Conservation (phyloP, 2,329 filamentous ascomycete species). For the Knoxdaviesia capensis region DNA sequence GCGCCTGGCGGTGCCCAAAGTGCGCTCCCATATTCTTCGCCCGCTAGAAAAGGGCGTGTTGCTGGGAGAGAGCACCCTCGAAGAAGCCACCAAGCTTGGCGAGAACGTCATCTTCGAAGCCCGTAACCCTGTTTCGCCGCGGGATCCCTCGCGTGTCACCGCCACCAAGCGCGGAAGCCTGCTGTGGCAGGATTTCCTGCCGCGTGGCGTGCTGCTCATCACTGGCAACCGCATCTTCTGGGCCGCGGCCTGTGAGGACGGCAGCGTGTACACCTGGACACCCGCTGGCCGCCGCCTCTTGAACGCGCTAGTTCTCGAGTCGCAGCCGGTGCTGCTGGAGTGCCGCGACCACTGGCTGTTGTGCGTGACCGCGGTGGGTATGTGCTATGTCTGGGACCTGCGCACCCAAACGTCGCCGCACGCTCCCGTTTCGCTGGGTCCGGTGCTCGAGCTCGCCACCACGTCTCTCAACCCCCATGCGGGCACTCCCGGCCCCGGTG, state of each 20-base stretch:
- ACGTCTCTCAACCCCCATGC: conserved; percentile 58
- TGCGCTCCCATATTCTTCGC: conserved; percentile 64
- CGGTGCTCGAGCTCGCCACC: conserved; percentile 71
- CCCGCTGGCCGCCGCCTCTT: conserved; percentile 72
- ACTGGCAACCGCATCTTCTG: conserved; percentile 84
- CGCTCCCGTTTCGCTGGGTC: conserved; percentile 73
- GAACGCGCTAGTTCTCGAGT: conserved; percentile 71
- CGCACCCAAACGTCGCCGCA: conserved; percentile 67
- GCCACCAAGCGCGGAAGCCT: conserved; percentile 62
- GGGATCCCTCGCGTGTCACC: conserved; percentile 69
- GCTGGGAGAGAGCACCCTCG: conserved; percentile 27
- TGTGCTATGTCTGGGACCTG: conserved; percentile 88
- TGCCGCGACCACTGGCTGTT: conserved; percentile 77
- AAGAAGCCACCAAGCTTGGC: conserved; percentile 40
- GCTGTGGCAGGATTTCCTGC: conserved; percentile 88
- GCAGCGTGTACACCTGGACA: conserved; percentile 76
- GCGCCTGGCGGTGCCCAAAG: conserved; percentile 68
- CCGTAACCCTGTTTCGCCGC: conserved; percentile 55
- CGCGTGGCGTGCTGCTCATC: conserved; percentile 68
- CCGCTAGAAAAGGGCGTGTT: conserved; percentile 51
- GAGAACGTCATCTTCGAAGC: conserved; percentile 73
- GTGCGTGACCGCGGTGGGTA: conserved; percentile 70
- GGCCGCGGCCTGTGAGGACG: conserved; percentile 85
- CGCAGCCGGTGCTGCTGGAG: conserved; percentile 86
- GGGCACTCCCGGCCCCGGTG: conserved; percentile 56